Conservation (phyloP, 1,284 basidiomycete genomes). For the Boletus hoseneyae region DNA sequence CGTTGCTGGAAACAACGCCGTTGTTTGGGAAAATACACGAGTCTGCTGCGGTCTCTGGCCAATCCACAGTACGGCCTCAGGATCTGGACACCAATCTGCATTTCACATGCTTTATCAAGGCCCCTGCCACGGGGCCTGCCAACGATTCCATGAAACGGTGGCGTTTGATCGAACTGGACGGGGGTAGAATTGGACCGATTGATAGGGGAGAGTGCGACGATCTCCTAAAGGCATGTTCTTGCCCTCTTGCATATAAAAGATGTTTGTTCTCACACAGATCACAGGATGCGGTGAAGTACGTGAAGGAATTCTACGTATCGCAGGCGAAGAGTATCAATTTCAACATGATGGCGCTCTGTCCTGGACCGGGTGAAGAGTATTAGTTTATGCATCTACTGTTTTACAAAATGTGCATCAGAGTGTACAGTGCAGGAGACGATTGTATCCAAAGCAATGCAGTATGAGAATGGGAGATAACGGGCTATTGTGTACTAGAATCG, state of each 20-base stretch:
- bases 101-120: constrained; percentile 82
- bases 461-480: background rate
- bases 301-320: constrained; percentile 63
- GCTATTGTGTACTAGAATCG: background rate
- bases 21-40: constrained; percentile 77
- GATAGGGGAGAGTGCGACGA: constrained; percentile 68
- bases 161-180: constrained; percentile 81
- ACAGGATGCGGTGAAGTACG: constrained; percentile 67
- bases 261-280: background rate
- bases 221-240: constrained; percentile 51
- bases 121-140: constrained; percentile 38
- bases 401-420: constrained; percentile 14
- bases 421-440: background rate
- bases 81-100: constrained; percentile 72
- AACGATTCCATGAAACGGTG: constrained; percentile 22
- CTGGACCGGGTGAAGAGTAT: constrained; percentile 14
- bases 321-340: constrained; percentile 55
- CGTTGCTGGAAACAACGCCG: constrained; percentile 68
- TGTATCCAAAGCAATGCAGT: background rate
- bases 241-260: background rate
- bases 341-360: constrained; percentile 48
- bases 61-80: constrained; percentile 49
- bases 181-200: constrained; percentile 68
- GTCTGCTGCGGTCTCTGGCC: constrained; percentile 64
- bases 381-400: constrained; percentile 7